A percentile compares a stretch with the other conserved stretches of the same genome.
Conservation (phyloP, 495 filamentous ascomycete genomes). For the Podospora conica region DNA sequence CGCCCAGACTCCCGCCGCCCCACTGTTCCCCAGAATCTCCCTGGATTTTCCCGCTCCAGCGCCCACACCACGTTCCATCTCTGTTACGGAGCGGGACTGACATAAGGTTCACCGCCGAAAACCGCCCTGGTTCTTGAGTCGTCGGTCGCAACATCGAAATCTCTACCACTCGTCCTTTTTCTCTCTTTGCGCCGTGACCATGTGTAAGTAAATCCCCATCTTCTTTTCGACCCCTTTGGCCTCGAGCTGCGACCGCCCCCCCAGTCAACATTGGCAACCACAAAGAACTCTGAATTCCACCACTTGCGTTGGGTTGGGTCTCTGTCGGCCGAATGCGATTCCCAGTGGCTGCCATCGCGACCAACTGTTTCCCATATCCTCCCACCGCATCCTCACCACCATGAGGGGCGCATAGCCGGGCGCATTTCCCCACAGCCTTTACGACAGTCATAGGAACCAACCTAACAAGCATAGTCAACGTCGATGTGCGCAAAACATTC, state of each 20-base stretch:
- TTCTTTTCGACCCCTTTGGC: background rate
- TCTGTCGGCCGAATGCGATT: conserved; percentile 5
- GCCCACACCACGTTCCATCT: background rate
- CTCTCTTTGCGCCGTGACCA: background rate
- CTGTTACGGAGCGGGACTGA: background rate
- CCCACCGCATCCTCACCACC: conserved; percentile 2
- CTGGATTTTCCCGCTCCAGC: background rate
- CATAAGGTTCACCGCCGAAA: background rate
- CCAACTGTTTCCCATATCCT: background rate
- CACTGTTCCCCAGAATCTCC: background rate
- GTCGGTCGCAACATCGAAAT: background rate
- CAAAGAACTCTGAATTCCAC: background rate
- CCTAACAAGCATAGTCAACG: conserved; percentile 9
- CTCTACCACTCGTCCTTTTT: background rate
- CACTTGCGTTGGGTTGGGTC: background rate
- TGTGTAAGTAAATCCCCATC: conserved; percentile 8
- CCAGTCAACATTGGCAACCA: background rate
- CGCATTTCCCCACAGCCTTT: background rate
- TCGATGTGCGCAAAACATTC: conserved; percentile 8
- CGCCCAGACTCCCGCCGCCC: background rate
- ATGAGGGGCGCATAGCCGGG: conserved; percentile 8
- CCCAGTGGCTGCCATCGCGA: background rate
- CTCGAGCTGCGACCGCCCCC: background rate
- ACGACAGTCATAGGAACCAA: background rate
- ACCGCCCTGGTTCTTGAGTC: background rate